Base-by-base conservation (phyloP, 2,329 filamentous ascomycete genomes). In the Neocucurbitaria cava region DNA sequence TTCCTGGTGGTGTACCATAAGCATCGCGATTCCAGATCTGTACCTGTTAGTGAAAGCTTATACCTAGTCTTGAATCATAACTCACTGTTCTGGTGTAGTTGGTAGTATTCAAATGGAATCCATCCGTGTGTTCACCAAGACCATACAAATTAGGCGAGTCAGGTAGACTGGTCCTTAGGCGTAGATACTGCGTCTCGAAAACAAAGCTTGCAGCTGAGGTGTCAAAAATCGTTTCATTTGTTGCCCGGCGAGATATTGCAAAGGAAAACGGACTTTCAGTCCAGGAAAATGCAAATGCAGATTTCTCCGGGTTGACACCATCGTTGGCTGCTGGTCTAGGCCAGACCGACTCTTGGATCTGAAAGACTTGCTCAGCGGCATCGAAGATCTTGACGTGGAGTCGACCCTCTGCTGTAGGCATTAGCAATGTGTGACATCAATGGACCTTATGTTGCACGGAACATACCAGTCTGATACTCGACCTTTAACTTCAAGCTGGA, bases 151-250 rank as follows among this genome's bases (percentile, higher is more conserved):
- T 84, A 0, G 90, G 88, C 40, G 85, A 79, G 1, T 84, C 75
- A 0, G 91, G 89, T 11, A 94, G 80, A 54, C 80, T 83, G 0
- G 90, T 93, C 45, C 88, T 83, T 50, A 94, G 79, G 15, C 87
- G 85, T 23, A 94, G 75, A 64, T 91, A 94, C 73, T 94, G 90
- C 2, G 84, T 85, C 75, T 94, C 88, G 62, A 92, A 95, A 26
- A 94, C 79, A 2, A 94, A 78, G 15, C 80, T 80, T 2, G 86
- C 84, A 1, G 83, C 88, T 0, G 86, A 87, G 0, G 89, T 90
- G 65, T 92, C 87, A 72, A 91, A 91, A 8, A 91, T 74, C 6
- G 84, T 80, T 56, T 87, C 82, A 36, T 78, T 82, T 2, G 78
- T 87, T 41, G 77, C 79, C 58, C 79, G 82, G 26, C 86, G 83